phyloP scores from a whole-genome alignment of 2,329 filamentous ascomycete species.

The Fusarium sp. region DNA sequence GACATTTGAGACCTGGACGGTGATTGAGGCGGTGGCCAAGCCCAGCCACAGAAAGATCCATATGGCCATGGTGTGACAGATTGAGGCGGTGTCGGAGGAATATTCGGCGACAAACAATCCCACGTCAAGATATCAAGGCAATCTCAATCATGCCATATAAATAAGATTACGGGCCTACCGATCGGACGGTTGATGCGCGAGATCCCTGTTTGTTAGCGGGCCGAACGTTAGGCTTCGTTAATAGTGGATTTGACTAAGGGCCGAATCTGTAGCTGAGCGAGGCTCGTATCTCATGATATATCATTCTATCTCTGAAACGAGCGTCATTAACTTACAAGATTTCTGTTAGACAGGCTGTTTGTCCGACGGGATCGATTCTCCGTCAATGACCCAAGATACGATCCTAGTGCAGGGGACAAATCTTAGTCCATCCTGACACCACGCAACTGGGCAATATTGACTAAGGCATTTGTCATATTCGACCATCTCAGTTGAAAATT shows the following conservation, averaged over 20 bases:
- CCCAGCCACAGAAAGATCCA: slow-evolving; percentile 27
- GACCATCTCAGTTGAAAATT: background rate
- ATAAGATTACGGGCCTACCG: slow-evolving; percentile 30
- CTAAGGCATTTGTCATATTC: background rate
- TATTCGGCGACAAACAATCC: slow-evolving; percentile 1
- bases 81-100: slow-evolving; percentile 1
- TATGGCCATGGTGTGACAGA: slow-evolving; percentile 5
- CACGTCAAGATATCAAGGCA: no score
- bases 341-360: background rate
- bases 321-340: background rate
- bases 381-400: background rate
- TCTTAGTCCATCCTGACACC: no score
- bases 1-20: slow-evolving; percentile 47
- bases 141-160: slow-evolving; percentile 7
- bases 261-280: background rate
- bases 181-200: slow-evolving; percentile 20
- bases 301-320: background rate
- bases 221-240: background rate
- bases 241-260: background rate
- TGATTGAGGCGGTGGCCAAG: slow-evolving; percentile 44
- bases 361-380: slow-evolving; percentile 1
- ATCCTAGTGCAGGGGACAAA: no score
- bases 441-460: no score
- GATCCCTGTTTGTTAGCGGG: slow-evolving; percentile 11
- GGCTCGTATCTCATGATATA: slow-evolving; percentile 12